A percentile compares a stretch with the other conserved stretches of the same genome.
Evolutionary conservation across 169 alveolate species (phyloP).

Genomic region (Plasmodium knowlesi): DNA sequence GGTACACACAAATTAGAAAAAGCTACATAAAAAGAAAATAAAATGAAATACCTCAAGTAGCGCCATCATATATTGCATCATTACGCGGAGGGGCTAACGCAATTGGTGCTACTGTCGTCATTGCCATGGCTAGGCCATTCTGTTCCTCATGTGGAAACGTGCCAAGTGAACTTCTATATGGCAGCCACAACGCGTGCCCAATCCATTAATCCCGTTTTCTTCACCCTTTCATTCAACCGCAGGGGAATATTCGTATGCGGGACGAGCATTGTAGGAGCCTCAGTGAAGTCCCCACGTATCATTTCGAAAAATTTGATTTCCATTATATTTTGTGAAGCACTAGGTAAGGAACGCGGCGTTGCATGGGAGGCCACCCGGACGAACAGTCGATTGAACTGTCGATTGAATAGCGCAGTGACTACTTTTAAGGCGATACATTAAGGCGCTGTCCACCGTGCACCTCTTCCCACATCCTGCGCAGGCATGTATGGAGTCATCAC

Average conservation of each 20-base stretch:
- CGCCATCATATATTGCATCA: background rate
- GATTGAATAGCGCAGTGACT: background rate
- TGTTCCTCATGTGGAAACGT: background rate
- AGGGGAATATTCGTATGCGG: constrained; percentile 99
- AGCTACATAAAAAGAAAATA: background rate
- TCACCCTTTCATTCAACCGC: background rate
- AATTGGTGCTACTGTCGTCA: background rate
- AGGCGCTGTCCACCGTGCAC: background rate
- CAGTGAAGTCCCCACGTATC: constrained; percentile 99
- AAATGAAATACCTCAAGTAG: background rate
- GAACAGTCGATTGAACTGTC: constrained; percentile 86
- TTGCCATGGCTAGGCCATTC: background rate
- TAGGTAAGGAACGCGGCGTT: constrained; percentile 97
- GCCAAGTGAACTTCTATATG: background rate
- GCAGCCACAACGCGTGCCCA: background rate
- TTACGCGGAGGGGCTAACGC: background rate
- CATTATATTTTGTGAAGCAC: constrained; percentile 99
- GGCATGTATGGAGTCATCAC: constrained; percentile 86
- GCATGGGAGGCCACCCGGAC: background rate
- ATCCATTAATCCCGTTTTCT: background rate
- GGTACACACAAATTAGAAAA: constrained; percentile 81
- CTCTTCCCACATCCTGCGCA: background rate
- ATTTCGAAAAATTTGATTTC: constrained; percentile 98
- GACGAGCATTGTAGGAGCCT: constrained; percentile 97
- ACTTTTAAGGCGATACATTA: background rate